A percentile compares a stretch with the other conserved stretches of the same genome.
Evolutionary conservation across 176 grass and related monocot genomes (phyloP).

Genomic region (Pontederia crassipes): DNA sequence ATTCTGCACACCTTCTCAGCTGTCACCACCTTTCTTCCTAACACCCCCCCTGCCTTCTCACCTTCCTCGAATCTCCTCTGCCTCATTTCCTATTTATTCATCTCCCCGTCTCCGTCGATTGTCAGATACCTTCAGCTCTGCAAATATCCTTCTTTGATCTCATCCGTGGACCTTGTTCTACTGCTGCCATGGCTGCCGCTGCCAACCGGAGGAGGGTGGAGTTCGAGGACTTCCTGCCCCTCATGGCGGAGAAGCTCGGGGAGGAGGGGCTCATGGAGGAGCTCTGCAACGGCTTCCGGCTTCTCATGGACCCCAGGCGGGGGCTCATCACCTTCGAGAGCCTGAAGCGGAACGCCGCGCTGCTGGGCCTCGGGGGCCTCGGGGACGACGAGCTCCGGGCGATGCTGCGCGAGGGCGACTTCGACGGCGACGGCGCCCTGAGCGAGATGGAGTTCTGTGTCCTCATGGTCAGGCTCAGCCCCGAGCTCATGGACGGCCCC

Average conservation of each 20-base stretch:
- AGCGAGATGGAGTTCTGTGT: conserved; percentile 89
- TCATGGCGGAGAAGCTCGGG: conserved; percentile 86
- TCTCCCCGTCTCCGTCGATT: no score
- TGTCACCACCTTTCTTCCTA: no score
- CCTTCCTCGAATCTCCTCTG: no score
- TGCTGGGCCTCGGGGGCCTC: conserved; percentile 52
- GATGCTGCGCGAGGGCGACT: conserved; percentile 90
- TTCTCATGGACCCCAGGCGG: conserved; percentile 53
- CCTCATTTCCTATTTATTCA: no score
- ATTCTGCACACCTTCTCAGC: no score
- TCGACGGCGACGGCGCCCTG: conserved; percentile 77
- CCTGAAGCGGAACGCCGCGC: conserved; percentile 70
- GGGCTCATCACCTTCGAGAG: conserved; percentile 77
- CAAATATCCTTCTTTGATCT: no score
- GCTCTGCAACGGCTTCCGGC: conserved; percentile 56
- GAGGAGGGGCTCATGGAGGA: conserved; percentile 90
- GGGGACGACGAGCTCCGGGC: conserved; percentile 64
- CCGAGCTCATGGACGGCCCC: conserved; percentile 67
- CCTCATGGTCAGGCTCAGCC: conserved; percentile 82
- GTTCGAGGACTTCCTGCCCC: conserved; percentile 97
- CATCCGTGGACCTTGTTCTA: no score
- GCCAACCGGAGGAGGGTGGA: conserved; percentile 3
- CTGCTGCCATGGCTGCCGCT: neutral
- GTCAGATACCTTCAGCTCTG: no score
- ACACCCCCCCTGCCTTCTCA: no score